Percentiles rank a stretch among this genome's conserved stretches.
These are phyloP conservation scores for Blakeslea trispora DNA, from an alignment of 371 early-diverging fungal species.

Conservation along the genomic window DNA sequence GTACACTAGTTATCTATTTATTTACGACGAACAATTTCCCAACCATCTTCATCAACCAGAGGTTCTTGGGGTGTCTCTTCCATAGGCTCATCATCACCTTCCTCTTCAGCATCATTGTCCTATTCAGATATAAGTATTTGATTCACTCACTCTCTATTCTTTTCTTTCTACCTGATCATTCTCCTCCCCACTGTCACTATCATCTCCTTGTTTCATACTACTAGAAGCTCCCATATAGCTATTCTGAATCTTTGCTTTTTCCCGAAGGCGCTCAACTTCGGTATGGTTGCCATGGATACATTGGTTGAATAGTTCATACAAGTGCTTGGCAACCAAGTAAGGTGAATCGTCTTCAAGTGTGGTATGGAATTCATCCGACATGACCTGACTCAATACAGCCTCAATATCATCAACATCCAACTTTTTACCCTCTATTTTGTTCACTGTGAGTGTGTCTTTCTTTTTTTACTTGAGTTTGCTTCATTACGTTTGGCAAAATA, in stretches of 20 bases:
- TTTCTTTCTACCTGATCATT: conserved; percentile 1
- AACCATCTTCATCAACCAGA: conserved; percentile 55
- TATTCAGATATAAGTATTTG: too few relatives aligned
- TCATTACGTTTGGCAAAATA: conserved; percentile 66
- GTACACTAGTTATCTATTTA: conserved; percentile 12
- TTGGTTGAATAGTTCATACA: conserved; percentile 51
- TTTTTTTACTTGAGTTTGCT: neutral
- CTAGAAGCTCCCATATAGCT: conserved; percentile 27
- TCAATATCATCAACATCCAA: conserved; percentile 64
- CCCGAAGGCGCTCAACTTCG: conserved; percentile 53
- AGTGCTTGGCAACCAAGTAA: conserved; percentile 54
- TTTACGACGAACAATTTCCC: conserved; percentile 47
- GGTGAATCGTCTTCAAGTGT: conserved; percentile 68
- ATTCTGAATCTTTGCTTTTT: conserved; percentile 41
- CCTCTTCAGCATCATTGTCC: conserved; percentile 13
- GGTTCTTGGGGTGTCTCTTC: conserved; percentile 44
- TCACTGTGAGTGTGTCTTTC: neutral
- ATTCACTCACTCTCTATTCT: too few relatives aligned
- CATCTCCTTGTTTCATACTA: conserved; percentile 38
- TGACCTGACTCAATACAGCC: conserved; percentile 61
- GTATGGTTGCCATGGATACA: conserved; percentile 56
- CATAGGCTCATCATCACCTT: conserved; percentile 36
- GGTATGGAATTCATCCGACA: conserved; percentile 70
- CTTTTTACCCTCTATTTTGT: conserved; percentile 56
- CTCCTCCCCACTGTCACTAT: conserved; percentile 36